A percentile compares a stretch with the other conserved stretches of the same genome.
These are phyloP conservation scores for Amoebophrya sp. DNA, from an alignment of 169 alveolate species.

Conservation along the genomic window DNA sequence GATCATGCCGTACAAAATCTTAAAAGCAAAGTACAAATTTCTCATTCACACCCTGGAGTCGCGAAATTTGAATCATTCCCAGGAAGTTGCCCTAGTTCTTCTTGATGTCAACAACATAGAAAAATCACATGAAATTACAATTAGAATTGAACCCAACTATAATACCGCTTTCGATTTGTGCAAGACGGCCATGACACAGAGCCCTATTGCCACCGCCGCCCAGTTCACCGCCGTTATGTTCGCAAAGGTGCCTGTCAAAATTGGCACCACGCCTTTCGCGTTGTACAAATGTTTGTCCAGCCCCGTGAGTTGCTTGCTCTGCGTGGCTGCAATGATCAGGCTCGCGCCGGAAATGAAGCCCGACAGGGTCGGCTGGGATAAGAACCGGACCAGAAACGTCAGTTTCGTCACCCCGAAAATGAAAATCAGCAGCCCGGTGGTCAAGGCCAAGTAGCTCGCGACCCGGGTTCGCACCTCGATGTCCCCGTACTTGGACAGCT, in stretches of 20 bases:
- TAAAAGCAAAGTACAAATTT: too few species aligned
- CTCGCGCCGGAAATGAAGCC: background rate
- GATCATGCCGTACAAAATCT: too few species aligned
- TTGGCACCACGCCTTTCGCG: background rate
- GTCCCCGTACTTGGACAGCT: background rate
- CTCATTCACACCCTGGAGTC: too few species aligned
- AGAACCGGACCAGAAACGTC: conserved; percentile 11
- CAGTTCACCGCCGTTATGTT: background rate
- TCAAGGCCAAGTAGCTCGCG: background rate
- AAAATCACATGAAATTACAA: too few species aligned
- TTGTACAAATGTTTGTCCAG: background rate
- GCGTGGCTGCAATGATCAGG: background rate
- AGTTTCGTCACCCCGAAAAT: background rate
- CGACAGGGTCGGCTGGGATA: background rate
- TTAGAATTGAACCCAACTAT: too few species aligned
- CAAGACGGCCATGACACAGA: background rate
- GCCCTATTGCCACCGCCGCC: background rate
- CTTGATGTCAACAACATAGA: too few species aligned
- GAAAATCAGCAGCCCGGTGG: background rate
- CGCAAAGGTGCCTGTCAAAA: background rate
- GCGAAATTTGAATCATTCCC: too few species aligned
- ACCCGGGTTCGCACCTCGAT: background rate
- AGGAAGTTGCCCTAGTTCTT: too few species aligned
- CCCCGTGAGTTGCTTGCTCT: background rate
- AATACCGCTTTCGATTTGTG: background rate